Base-by-base conservation (phyloP, 768 basidiomycete species). In the Mycena rebaudengoi region DNA sequence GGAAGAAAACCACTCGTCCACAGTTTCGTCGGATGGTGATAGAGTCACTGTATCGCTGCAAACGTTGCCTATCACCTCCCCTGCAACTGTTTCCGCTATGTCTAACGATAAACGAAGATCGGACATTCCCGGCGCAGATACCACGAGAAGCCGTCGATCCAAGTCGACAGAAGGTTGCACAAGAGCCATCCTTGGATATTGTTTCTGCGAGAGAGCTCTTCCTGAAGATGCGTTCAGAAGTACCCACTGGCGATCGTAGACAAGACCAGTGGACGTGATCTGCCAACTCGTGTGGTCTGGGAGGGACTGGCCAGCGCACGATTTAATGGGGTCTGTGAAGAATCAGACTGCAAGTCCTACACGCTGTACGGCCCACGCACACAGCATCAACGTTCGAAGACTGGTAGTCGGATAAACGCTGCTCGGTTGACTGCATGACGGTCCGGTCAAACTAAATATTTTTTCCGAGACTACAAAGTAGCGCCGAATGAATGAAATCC, bases 241-340 rank as follows among this genome's bases (percentile, higher is more conserved):
- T 60, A 69, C 59, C 63, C 63, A 69, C 43, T 69, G 64, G 60
- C 67, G 67, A 32, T 69, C 67, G 25, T 65, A 66, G 20, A 62
- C 25, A 25, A 69, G 64, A 13, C 67, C 67, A 21, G 60, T 65
- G 14, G 55, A 25, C 12, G 55, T 5, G 60, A 69, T 40, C 48
- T 62, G 44, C 60, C 63, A 69, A n/a, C 55, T 69, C 29, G 25
- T 39, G 21, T 52, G 35, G 13, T 21, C 13, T 3, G 64, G 51
- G 13, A 69, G 55, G 13, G 56, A 55, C 30, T 69, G 67, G 4
- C 67, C 67, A 8, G 35, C 67, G 29, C 67, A 69, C 4, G 67
- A 69, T 62, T 69, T 69, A 35, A 69, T 69, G 11, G 67, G 67
- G 55, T 69, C 67, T 69, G 54, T 10, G 26, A 45, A 29, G 16